A percentile compares a stretch with the other conserved stretches of the same genome.
These are phyloP conservation scores for Umbellularia californica DNA, from an alignment of 164 flowering plant species.

Conservation along the genomic window DNA sequence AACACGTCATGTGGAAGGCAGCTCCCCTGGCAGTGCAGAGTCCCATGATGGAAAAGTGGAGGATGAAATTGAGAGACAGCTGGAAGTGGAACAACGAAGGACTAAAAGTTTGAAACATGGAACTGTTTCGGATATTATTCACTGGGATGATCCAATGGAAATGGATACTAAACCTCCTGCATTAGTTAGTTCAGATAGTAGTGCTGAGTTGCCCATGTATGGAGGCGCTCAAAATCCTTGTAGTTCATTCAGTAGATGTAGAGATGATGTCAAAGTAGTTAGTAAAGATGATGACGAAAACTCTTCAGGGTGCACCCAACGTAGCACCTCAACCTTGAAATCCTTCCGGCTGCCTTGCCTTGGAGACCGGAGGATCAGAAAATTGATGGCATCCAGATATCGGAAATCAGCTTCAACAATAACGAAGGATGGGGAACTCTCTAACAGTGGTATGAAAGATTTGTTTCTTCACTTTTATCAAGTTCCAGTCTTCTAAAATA, in stretches of 20 bases:
- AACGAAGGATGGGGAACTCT: conserved; percentile 40
- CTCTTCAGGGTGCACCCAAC: conserved; percentile 68
- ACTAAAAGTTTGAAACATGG: conserved; percentile 18
- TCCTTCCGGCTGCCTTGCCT: conserved; percentile 40
- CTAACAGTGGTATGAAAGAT: conserved; percentile 42
- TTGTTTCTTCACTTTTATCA: not conserved
- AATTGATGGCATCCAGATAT: conserved; percentile 56
- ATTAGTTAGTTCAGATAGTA: conserved; percentile 49
- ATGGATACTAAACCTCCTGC: conserved; percentile 43
- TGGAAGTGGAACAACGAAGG: conserved; percentile 22
- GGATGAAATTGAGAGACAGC: conserved; percentile 16
- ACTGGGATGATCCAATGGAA: conserved; percentile 28
- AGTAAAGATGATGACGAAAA: conserved; percentile 96
- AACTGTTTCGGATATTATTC: conserved; percentile 22
- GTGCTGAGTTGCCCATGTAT: conserved; percentile 33
- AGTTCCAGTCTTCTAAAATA: not conserved
- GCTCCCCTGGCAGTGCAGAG: conserved; percentile 17
- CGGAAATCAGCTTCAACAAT: conserved; percentile 53
- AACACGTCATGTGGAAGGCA: conserved; percentile 22
- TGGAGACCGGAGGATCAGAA: conserved; percentile 61
- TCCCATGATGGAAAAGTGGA: conserved; percentile 32
- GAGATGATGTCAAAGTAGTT: conserved; percentile 55
- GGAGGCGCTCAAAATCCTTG: conserved; percentile 29
- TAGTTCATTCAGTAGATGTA: conserved; percentile 30
- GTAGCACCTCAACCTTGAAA: conserved; percentile 39